Percentiles rank a stretch among this genome's conserved stretches.
Conservation (phyloP, 192 early-diverging fungal species). For the Umbelopsis sp. region DNA sequence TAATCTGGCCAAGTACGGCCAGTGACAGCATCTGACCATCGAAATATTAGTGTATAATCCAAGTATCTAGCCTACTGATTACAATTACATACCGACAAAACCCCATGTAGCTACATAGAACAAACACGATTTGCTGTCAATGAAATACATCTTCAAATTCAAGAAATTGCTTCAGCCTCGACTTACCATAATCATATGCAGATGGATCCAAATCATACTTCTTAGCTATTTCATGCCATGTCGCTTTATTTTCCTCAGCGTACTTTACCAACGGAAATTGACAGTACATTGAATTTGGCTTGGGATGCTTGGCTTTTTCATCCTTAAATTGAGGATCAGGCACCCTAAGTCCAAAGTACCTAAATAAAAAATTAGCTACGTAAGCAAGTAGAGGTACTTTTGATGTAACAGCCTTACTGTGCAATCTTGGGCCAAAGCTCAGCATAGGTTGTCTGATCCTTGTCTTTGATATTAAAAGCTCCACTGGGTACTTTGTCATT, state of each 20-base stretch:
- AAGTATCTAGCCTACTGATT: no score
- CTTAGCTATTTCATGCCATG: slow-evolving; percentile 2
- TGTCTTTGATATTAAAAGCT: neutral
- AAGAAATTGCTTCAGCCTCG: no score
- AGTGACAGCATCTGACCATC: no score
- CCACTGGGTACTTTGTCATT: slow-evolving; percentile 1
- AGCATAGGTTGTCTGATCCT: neutral
- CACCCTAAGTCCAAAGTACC: neutral
- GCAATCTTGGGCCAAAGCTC: slow-evolving; percentile 17
- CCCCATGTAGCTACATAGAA: no score
- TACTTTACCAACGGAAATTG: slow-evolving; percentile 9
- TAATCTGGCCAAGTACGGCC: no score
- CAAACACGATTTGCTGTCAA: no score
- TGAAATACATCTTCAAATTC: no score
- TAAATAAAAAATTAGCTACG: neutral
- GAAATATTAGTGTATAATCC: no score
- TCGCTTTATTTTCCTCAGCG: neutral
- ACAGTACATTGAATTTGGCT: neutral
- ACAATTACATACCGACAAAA: neutral
- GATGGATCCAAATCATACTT: slow-evolving; percentile 1
- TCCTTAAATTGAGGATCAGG: slow-evolving; percentile 1
- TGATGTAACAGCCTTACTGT: no score
- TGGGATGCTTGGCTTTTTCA: neutral
- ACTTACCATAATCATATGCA: slow-evolving; percentile 12
- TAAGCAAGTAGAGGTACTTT: no score